Base-by-base conservation (phyloP, 257 asterid genomes). In the Prunella vulgaris region DNA sequence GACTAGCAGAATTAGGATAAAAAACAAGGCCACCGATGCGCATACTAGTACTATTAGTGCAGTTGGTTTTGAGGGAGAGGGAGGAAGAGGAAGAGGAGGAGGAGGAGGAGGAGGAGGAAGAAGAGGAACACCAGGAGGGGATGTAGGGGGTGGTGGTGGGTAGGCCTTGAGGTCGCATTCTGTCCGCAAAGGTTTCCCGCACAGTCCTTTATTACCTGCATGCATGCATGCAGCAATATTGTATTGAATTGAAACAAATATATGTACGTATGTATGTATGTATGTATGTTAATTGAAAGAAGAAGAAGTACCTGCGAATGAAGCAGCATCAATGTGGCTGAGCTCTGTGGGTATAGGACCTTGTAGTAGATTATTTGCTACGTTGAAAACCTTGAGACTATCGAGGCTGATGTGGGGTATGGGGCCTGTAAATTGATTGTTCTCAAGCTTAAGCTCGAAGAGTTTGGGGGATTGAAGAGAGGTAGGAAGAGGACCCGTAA, bases 401-500 rank as follows among this genome's bases (percentile, higher is more conserved):
- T 84, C 87, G 0, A 78, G 76, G 67, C 81, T 86, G 44, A 93
- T 66, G 4, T 74, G 51, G 1, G 97, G 98, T 3, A 93, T 83
- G 32, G 58, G 30, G 15, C 97, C 97, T 2, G 81, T 75, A 78
- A 93, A 93, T 12, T 78, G 86, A 44, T 93, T 93, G 71, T 87
- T 80, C 80, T 93, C 87, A 20, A 93, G 81, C 71, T 83, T 83
- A 79, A 93, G 74, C 78, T 90, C 95, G 0, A 83, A 63, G 57
- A 93, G 94, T 53, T 82, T 86, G 5, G 98, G 96, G 7, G 90
- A 78, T 18, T 84, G 84, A 4, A 93, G 82, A 3, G 98, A 88
- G 1, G 83, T 12, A 2, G 98, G 98, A 33, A 93, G 85, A 17
- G 61, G 82, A 0, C 98, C 98, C 1, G 77, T 70, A 18, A 93